Evolutionary conservation across 352 stramenopile species (phyloP), one percentile per base, ranked within the genome.

Genomic region (Thalassiosira ordinaria): DNA sequence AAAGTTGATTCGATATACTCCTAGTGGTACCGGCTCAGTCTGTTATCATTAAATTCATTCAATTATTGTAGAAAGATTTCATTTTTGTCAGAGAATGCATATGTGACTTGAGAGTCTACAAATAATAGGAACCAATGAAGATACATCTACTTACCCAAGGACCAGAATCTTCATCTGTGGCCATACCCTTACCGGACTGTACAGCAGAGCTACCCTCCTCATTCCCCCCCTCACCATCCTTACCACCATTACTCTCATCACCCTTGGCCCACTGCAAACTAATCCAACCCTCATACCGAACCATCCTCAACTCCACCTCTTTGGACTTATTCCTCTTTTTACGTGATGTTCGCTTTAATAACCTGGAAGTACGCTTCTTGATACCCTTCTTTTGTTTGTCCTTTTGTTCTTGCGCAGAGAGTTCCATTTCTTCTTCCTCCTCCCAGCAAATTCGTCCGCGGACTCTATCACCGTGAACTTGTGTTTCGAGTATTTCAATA

Each of bases 1-100:
- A 61, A 83, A 83, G 14, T 60, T 57, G 20, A 83, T 70, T 26
- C 59, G 26, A 22, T 83, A 83, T 6, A 83, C 74, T 55, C 74
- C 74, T 22, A 83, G 27, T 51, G 74, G 59, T 6, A 83, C 56
- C 13, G 74, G 74, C 44, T 78, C 63, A 6, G 60, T 78, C 35
- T 60, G 55, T 51, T n/a, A n/a, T n/a, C n/a, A n/a, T n/a, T n/a
- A n/a, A n/a, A n/a, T n/a, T n/a, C n/a, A n/a, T n/a, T n/a, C n/a
- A n/a, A n/a, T n/a, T n/a, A n/a, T n/a, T n/a, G n/a, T n/a, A n/a
- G n/a, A n/a, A n/a, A n/a, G n/a, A n/a, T n/a, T n/a, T 64, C 13
- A 47, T 49, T n/a, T 29, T 41, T 37, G 29, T 44, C 20, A 61
- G 29, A 4, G n/a, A n/a, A 27, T 57, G n/a, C 5, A 18, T 9